phyloP scores from a whole-genome alignment of 305 asterid species.

The Petunia hybrid region DNA sequence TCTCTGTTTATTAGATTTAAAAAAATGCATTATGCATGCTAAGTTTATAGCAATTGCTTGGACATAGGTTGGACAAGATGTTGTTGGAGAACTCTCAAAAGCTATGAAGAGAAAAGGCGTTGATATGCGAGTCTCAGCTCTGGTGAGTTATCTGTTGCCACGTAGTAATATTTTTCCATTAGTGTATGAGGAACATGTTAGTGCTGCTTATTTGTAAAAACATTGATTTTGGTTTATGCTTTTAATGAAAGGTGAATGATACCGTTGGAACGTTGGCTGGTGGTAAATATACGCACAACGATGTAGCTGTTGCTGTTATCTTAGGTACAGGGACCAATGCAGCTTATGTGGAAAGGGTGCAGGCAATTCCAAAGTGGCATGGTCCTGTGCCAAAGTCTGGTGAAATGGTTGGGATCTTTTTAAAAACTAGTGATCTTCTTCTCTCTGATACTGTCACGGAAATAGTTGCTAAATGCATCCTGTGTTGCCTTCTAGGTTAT shows the following conservation, averaged over 20 bases:
- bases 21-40: not conserved
- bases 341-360: constrained; percentile 87
- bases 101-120: constrained; percentile 81
- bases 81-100: constrained; percentile 74
- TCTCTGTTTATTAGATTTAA: not conserved
- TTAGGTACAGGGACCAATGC: constrained; percentile 93
- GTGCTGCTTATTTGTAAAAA: not conserved
- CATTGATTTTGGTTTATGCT: constrained; percentile 27
- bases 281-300: constrained; percentile 65
- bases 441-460: not conserved
- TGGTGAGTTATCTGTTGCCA: constrained; percentile 52
- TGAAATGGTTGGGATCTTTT: constrained; percentile 70
- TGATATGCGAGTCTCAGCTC: constrained; percentile 79
- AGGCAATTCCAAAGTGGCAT: constrained; percentile 92
- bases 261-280: constrained; percentile 94
- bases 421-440: constrained; percentile 4
- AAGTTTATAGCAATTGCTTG: constrained; percentile 28
- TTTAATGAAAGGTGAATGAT: constrained; percentile 70
- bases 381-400: constrained; percentile 87
- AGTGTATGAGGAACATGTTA: not conserved
- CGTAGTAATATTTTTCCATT: not conserved
- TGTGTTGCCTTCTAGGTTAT: constrained; percentile 59
- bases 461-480: constrained; percentile 7
- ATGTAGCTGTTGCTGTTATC: constrained; percentile 77
- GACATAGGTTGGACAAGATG: constrained; percentile 82